A percentile compares a stretch with the other conserved stretches of the same genome.
Evolutionary conservation across 2,329 filamentous ascomycete species (phyloP).

Genomic region (Pseudogymnoascus sp.): DNA sequence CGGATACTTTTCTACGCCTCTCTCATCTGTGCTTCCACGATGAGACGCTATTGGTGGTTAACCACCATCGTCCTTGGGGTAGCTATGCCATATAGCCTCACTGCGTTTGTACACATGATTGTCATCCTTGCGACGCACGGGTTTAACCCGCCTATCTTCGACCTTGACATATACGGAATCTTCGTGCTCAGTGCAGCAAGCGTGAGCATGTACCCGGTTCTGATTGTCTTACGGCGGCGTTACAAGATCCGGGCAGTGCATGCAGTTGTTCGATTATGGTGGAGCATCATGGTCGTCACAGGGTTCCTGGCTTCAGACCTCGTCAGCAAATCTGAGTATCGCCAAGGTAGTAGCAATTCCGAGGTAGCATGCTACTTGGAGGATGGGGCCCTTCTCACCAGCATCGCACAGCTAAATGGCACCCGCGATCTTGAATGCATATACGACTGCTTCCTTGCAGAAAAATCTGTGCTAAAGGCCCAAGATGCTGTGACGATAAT

Average conservation of each 20-base stretch:
- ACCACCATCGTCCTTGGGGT: not conserved
- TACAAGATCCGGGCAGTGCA: not conserved
- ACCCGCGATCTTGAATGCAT: not conserved
- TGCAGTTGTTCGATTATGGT: not conserved
- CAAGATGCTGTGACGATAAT: not conserved
- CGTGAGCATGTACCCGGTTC: not conserved
- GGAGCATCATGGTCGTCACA: not conserved
- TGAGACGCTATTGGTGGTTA: not conserved
- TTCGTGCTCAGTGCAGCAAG: not conserved
- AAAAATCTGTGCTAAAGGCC: not conserved
- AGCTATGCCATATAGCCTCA: not conserved
- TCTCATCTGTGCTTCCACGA: not conserved
- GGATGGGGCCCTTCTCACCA: not conserved
- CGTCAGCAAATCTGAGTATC: not conserved
- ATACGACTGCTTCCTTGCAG: not conserved
- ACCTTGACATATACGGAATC: not conserved
- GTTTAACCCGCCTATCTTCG: not conserved
- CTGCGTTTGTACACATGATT: not conserved
- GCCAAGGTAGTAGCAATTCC: not conserved
- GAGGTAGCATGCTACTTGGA: not conserved
- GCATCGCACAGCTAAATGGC: not conserved
- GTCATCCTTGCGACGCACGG: not conserved
- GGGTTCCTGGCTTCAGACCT: not conserved
- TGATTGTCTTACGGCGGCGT: not conserved
- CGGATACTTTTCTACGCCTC: not conserved